Evolutionary conservation across 805 yeast genomes (phyloP).

Genomic region (Zygoascus flipseniorum): DNA sequence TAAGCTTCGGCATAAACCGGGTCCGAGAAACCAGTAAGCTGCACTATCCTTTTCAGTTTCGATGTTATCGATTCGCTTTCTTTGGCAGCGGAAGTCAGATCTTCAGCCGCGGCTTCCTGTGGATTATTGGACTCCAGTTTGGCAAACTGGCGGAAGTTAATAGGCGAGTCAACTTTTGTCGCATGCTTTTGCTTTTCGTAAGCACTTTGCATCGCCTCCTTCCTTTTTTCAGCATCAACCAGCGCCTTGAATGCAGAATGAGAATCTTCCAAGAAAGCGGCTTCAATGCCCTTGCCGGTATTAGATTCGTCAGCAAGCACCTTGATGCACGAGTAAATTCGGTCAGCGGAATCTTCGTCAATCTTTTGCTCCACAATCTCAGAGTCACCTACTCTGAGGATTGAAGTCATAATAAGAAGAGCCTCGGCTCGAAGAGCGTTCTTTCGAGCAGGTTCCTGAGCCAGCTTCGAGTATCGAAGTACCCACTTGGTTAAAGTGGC

Average conservation of each 20-base stretch:
- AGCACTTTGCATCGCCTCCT: conserved; percentile 48
- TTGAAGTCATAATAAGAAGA: conserved; percentile 82
- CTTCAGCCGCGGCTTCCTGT: conserved; percentile 41
- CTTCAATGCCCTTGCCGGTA: conserved; percentile 36
- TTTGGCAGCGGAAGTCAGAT: conserved; percentile 40
- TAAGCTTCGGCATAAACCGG: conserved; percentile 97
- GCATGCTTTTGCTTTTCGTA: conserved; percentile 54
- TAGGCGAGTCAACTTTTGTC: conserved; percentile 69
- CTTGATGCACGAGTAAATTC: conserved; percentile 80
- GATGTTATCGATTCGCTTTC: conserved; percentile 51
- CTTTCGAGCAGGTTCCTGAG: conserved; percentile 42
- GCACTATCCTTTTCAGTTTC: conserved; percentile 79
- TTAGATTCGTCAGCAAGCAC: conserved; percentile 49
- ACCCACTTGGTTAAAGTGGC: conserved; percentile 84
- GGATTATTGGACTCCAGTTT: conserved; percentile 31
- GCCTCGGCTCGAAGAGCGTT: conserved; percentile 95
- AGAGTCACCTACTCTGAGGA: conserved; percentile 80
- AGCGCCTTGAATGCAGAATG: conserved; percentile 74
- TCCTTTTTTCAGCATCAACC: conserved; percentile 49
- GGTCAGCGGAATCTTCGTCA: conserved; percentile 95
- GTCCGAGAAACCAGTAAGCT: conserved; percentile 95
- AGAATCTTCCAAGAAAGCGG: conserved; percentile 81
- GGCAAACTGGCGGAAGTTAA: conserved; percentile 71
- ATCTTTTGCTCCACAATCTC: conserved; percentile 60
- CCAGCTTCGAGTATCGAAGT: conserved; percentile 56